Base-by-base conservation (phyloP, 495 filamentous ascomycete species). In the Neurospora tetraspora region DNA sequence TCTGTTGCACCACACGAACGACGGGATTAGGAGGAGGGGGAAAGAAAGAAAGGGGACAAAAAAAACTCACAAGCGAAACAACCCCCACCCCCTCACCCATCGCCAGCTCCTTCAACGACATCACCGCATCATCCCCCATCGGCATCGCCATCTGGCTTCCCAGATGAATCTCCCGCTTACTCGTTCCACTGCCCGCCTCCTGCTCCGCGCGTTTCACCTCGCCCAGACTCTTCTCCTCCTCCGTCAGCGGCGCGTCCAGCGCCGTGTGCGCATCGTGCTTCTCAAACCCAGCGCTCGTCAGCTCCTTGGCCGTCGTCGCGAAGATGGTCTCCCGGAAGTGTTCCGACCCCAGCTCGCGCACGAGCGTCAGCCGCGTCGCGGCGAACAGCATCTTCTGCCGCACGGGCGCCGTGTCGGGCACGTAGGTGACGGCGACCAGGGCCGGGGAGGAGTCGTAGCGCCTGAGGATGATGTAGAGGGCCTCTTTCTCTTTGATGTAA, bases 331-430 rank as follows among this genome's bases (percentile, higher is more conserved):
- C 90, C 45, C 88, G 81, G 82, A 99, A 98, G 79, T 93, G 90
- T 81, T 98, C 96, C 27, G 88, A 90, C 68, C 96, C 96, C 18
- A 99, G 86, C 82, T 97, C 95, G 53, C 95, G 87, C 47, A 91
- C 85, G 12, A 99, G 86, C 1, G 94, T 94, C 71, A 94, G 85
- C 45, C 94, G 89, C 20, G 96, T 97, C 47, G 92, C 89, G 40
- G 96, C 95, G 81, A 98, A 97, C 69, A 99, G 88, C 86, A 94
- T 98, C 87, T 99, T 99, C 76, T 95, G 91, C 47, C 96, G 91
- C 45, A 99, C 96, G 20, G 92, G 92, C 6, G 96, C 95, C 71
- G 91, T 82, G 78, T 94, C 93, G 4, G 96, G 96, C 61, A 99
- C 92, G 79, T 97, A 98, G 39, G 96, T 94, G 61, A 98, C 83